These are phyloP conservation scores for Pyrenochaeta sp. DNA, from an alignment of 2,329 filamentous ascomycete genomes.

Conservation along the genomic window DNA sequence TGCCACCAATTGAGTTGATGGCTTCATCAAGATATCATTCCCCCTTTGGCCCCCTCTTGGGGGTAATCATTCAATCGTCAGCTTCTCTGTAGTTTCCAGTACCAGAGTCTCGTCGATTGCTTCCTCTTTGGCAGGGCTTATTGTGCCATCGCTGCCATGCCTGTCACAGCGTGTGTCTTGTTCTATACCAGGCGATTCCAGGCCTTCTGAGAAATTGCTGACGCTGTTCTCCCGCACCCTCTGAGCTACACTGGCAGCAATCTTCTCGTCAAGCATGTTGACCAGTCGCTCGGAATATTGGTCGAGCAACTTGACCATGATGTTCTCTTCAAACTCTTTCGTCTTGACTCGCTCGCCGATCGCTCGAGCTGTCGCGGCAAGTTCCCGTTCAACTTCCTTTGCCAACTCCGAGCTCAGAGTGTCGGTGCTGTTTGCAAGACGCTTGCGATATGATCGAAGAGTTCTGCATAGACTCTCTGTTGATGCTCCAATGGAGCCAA, in stretches of 20 bases:
- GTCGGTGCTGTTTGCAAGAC: conserved; percentile 59
- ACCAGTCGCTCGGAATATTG: conserved; percentile 78
- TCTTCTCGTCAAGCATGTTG: conserved; percentile 74
- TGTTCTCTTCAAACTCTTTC: conserved; percentile 51
- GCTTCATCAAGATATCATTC: no score
- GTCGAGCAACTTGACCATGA: conserved; percentile 68
- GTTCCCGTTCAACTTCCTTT: conserved; percentile 65
- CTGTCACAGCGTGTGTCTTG: conserved; percentile 13
- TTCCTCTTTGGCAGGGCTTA: conserved; percentile 6
- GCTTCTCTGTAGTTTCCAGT: conserved; percentile 17
- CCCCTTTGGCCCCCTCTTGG: no score
- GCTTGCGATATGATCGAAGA: conserved; percentile 66
- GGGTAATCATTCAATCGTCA: conserved; percentile 7
- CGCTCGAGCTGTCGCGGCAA: conserved; percentile 56
- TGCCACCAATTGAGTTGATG: no score
- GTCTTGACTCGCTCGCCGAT: conserved; percentile 53
- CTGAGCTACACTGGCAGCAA: conserved; percentile 54
- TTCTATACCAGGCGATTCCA: conserved; percentile 17
- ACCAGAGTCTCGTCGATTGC: conserved; percentile 8
- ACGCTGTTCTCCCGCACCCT: conserved; percentile 46
- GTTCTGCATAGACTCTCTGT: conserved; percentile 66
- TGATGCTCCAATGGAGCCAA: conserved; percentile 42
- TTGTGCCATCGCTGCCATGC: conserved; percentile 9
- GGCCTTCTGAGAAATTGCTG: conserved; percentile 26
- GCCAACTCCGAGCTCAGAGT: conserved; percentile 55